Conservation (phyloP, 805 yeast genomes). For the Nakazawaea laoshanensis region DNA sequence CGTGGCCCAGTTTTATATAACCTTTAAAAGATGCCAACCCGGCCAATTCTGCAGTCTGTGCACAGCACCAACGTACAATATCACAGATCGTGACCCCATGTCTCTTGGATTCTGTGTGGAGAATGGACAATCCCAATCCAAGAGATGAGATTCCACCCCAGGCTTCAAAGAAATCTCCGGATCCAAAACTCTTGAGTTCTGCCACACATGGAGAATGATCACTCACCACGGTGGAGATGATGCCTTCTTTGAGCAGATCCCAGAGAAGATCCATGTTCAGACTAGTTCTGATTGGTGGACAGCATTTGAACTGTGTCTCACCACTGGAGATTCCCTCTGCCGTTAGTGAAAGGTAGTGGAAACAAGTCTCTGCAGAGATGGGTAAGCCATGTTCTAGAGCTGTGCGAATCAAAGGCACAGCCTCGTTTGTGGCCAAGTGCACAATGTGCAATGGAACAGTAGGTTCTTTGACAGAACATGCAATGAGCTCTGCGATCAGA, state of each 20-base stretch:
- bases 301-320: constrained; percentile 82
- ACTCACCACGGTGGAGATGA: constrained; percentile 80
- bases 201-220: constrained; percentile 98
- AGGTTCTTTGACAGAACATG: constrained; percentile 50
- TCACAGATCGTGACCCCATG: constrained; percentile 45
- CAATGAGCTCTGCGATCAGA: constrained; percentile 68
- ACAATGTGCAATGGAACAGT: constrained; percentile 76
- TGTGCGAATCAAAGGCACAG: constrained; percentile 59
- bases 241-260: constrained; percentile 60
- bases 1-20: constrained; percentile 59
- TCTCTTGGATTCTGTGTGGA: constrained; percentile 66
- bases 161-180: constrained; percentile 84
- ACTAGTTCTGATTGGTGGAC: constrained; percentile 86
- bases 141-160: constrained; percentile 97
- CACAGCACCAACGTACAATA: constrained; percentile 71
- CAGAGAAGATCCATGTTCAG: constrained; percentile 66
- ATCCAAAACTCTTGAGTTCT: constrained; percentile 68
- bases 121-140: constrained; percentile 79
- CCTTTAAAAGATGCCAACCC: constrained; percentile 75
- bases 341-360: constrained; percentile 74
- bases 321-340: constrained; percentile 75
- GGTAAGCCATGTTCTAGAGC: constrained; percentile 57
- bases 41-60: constrained; percentile 79
- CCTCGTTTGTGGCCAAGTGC: constrained; percentile 81
- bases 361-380: constrained; percentile 86